These are phyloP conservation scores for Pisolithus marmoratus DNA, from an alignment of 768 basidiomycete genomes.

Conservation along the genomic window DNA sequence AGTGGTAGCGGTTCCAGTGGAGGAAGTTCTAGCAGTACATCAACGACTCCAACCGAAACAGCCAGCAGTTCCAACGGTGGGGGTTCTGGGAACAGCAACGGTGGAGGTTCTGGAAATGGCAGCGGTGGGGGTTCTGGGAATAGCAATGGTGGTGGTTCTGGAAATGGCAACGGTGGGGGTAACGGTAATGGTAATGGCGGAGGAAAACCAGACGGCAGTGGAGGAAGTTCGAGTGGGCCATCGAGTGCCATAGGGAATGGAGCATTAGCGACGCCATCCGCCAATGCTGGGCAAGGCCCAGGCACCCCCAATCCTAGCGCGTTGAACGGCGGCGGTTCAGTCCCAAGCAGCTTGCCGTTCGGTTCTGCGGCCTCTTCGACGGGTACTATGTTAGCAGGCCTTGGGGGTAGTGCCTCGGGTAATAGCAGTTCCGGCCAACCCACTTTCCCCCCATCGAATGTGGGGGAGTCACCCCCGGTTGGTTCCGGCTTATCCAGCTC, in stretches of 20 bases:
- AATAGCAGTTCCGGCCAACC: neutral
- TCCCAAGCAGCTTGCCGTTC: neutral
- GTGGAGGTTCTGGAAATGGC: neutral
- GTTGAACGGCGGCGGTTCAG: neutral
- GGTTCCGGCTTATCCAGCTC: neutral
- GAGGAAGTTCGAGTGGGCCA: neutral
- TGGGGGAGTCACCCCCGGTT: neutral
- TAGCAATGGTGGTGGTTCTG: neutral
- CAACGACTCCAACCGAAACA: too few relatives aligned
- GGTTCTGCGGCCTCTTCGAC: neutral
- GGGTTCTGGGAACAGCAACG: neutral
- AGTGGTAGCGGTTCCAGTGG: neutral
- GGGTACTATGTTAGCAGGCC: neutral
- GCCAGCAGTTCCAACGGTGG: neutral
- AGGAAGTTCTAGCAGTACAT: neutral
- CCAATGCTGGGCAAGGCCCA: neutral
- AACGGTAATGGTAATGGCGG: neutral
- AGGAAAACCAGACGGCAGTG: neutral
- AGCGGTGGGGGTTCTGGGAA: neutral
- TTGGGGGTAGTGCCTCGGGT: neutral
- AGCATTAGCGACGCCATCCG: neutral
- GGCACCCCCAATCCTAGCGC: neutral
- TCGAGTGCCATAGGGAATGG: neutral
- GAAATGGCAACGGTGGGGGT: neutral
- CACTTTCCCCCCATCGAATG: neutral